Evolutionary conservation across 768 basidiomycete species (phyloP), one percentile per base, ranked within the genome.

Genomic region (Hortiboletus campestris): DNA sequence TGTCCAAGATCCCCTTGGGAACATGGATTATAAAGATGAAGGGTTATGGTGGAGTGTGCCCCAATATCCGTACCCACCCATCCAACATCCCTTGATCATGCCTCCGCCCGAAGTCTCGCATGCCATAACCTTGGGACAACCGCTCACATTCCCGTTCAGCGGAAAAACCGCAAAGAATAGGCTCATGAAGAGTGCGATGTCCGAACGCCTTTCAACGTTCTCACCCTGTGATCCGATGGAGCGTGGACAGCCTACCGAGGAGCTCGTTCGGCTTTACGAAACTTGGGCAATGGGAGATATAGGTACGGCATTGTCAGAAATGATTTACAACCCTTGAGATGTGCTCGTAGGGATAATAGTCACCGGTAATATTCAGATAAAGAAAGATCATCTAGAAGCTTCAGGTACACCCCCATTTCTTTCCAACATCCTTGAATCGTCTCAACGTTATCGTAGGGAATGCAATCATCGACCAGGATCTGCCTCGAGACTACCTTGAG

Each of bases 141-240:
- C 64, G 2, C 43, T 71, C 13, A 63, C 55, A 2, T 70, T 71
- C 44, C 61, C 70, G 3, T 71, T 71, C 51, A 73, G 70, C 45
- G 61, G 64, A 13, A 69, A 64, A 55, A 60, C 34, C 1, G 60
- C 69, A 1, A 72, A 59, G 58, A 73, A 73, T 52, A 72, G 54
- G 49, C 29, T 72, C 47, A 59, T 72, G 66, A 72, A 72, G 56
- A 71, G 70, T 49, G 70, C 70, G 1, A 74, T 72, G 70, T 74
- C 70, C 6, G 70, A 72, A 44, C 68, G 72, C 13, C 64, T 72
- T 40, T 70, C 70, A 4, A 72, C 72, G 1, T 72, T 73, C 44
- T 73, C 72, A 1, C 41, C 66, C 16, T 57, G 55, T 29, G 67
- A 74, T 43, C 68, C 70, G 4, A 53, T 31, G 46, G 60, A 68